Evolutionary conservation across 2,329 filamentous ascomycete species (phyloP), one percentile per base, ranked within the genome.

Genomic region (Pestalotiopsis sp.): DNA sequence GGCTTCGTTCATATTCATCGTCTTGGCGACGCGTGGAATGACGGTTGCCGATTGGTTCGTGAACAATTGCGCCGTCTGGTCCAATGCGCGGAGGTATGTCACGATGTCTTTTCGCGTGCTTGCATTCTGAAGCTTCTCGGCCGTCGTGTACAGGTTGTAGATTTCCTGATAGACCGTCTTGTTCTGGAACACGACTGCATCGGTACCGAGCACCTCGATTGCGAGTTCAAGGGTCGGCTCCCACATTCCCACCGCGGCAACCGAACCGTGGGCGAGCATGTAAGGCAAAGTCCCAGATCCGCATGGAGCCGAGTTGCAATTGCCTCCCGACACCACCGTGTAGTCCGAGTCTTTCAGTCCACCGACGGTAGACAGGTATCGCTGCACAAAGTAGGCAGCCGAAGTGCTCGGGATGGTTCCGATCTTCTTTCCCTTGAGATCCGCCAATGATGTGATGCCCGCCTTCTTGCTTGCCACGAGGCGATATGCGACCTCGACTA

Each of bases 221-320:
- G 72, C 77, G 3, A 80, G 71, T 72, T 80, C 73, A 7, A 79
- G 76, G 17, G 75, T 73, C 25, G 78, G 76, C 73, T 80, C 78
- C 78, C 78, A 80, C 66, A 78, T 73, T 36, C 77, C 78, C 40
- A 79, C 78, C 0, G 77, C 78, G 68, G 79, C 76, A 27, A 80
- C 72, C 38, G 72, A 69, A 2, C 74, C 69, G 17, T 63, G 66
- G 52, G 70, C 68, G 36, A 80, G 71, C 76, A 76, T 73, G 11
- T 70, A 68, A 4, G 78, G 78, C 52, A 78, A 73, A 2, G 76
- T 77, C n/a, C 69, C 68, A 1, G 72, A 65, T 7, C 70, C 76
- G 69, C 78, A 80, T 2, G 78, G 78, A 4, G 69, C 69, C 52
- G 73, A 68, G 68, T 76, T 73, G 69, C 78, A 80, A 7, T 73